Base-by-base conservation (phyloP, 768 basidiomycete genomes). In the Macrolepiota fuliginosa region DNA sequence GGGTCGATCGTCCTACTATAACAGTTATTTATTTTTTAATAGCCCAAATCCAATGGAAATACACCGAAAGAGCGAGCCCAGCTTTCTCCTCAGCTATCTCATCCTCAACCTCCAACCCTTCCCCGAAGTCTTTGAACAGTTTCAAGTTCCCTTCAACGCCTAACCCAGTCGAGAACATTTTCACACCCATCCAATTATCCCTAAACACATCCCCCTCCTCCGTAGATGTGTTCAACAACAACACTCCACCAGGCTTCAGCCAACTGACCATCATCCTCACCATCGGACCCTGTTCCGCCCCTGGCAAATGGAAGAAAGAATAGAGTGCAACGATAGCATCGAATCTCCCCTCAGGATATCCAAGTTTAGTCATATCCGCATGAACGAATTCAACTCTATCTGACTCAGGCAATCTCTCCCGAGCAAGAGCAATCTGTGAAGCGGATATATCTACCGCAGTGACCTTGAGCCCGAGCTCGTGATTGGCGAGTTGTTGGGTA, bases 291-390 rank as follows among this genome's bases (percentile, higher is more conserved):
- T 73, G 72, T 59, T 73, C 71, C 25, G 68, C 68, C 57, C 32
- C 59, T 7, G 62, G 62, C 15, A 63, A 35, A 37, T 73, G 72
- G 50, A 71, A 71, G 39, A 71, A 66, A 6, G 71, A 68, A 56
- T 74, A 74, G 55, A 74, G 68, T 12, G 63, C 71, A 1, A 72
- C 62, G 0, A 74, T 66, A 4, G 71, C 72, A 50, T 72, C 67
- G 56, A 69, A 69, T 2, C 58, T 59, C 9, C 42, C 60, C 6
- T 62, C 56, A 1, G 62, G 24, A 35, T 68, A 67, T 1, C 58
- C 58, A 35, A 72, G 62, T 11, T 58, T 27, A 46, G 68, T 68
- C 70, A 74, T 74, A 60, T 72, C 72, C 1, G 62, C 64, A 24
- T 69, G 70, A 62, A 73, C 62, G 55, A 72, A 65, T 6, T 51